These are phyloP conservation scores for Ustilago lituana DNA, from an alignment of 1,284 basidiomycete species.

Conservation along the genomic window DNA sequence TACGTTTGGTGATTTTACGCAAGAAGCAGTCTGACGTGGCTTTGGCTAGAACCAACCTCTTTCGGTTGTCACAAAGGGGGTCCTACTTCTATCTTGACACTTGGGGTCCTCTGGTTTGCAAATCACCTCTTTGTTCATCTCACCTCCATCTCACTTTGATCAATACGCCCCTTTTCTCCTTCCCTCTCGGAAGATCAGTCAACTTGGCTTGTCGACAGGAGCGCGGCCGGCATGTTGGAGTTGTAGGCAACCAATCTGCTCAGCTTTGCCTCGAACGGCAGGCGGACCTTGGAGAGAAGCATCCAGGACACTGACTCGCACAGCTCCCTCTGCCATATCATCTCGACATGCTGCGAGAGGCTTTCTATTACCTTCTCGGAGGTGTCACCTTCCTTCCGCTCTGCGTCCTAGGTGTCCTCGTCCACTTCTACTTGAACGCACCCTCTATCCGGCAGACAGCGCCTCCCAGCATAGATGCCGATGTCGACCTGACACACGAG, in stretches of 20 bases:
- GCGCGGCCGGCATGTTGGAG: conserved; percentile 1
- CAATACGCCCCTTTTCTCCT: too few species aligned
- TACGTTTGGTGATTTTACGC: too few species aligned
- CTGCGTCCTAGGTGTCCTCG: conserved; percentile 35
- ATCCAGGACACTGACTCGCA: too few species aligned
- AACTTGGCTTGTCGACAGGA: background rate
- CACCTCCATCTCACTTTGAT: background rate
- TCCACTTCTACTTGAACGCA: conserved; percentile 43
- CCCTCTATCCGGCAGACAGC: conserved; percentile 13
- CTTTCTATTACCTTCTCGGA: conserved; percentile 65
- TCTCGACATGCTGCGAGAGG: conserved; percentile 46
- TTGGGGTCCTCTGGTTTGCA: background rate
- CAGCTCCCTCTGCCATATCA: background rate
- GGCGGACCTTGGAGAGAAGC: too few species aligned
- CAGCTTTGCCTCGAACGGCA: background rate
- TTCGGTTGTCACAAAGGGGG: background rate
- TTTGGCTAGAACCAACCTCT: background rate
- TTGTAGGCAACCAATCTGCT: background rate
- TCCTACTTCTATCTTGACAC: background rate
- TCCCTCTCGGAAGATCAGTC: too few species aligned
- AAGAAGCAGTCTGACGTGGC: too few species aligned
- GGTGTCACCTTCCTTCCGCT: conserved; percentile 64
- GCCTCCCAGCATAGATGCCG: conserved; percentile 27
- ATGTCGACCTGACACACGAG: conserved; percentile 44
- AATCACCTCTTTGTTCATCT: background rate